Base-by-base conservation (phyloP, 805 yeast species). In the Saturnispora bothae region DNA sequence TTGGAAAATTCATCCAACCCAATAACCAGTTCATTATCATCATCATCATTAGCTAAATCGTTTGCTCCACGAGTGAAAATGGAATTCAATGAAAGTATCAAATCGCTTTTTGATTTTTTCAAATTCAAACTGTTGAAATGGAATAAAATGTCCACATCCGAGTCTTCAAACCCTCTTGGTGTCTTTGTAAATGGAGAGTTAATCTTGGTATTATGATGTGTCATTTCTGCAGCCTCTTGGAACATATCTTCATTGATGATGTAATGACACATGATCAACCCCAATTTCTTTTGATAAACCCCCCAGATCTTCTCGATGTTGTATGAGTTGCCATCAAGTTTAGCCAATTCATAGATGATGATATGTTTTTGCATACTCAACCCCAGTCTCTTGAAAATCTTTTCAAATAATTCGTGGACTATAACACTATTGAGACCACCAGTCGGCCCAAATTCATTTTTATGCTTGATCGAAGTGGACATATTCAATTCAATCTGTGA, bases 291-390 rank as follows among this genome's bases (percentile, higher is more conserved):
- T 22, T 70, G 64, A 31, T 73, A 45, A 13, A 57, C 59, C 9
- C 52, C 50, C 70, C 76, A 74, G 3, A 73, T 59, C n/a, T 53
- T 40, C 5, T 45, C 49, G 27, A 56, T 43, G 16, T 49, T 48
- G 36, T 54, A 57, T 16, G 40, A 36, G n/a, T 39, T 31, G 1
- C 50, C 47, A 27, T 36, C 34, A 8, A 51, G 45, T 14, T 61
- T 59, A 5, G 71, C 64, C 12, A 81, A 69, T 44, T 78, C 86
- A 43, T 63, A 63, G 4, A 85, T 66, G 2, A 79, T 76, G 22
- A 79, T 65, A 51, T 83, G 86, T 18, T 73, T 70, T 59, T 83
- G 92, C 15, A 84, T 57, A 4, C 82, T 74, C 18, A 76, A 66
- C 29, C 78, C 58, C 37, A 75, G 56, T 52, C 75, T 77, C 21